These are phyloP conservation scores for Zanthoxylum bungeanum DNA, from an alignment of 345 rosid species.

Conservation along the genomic window DNA sequence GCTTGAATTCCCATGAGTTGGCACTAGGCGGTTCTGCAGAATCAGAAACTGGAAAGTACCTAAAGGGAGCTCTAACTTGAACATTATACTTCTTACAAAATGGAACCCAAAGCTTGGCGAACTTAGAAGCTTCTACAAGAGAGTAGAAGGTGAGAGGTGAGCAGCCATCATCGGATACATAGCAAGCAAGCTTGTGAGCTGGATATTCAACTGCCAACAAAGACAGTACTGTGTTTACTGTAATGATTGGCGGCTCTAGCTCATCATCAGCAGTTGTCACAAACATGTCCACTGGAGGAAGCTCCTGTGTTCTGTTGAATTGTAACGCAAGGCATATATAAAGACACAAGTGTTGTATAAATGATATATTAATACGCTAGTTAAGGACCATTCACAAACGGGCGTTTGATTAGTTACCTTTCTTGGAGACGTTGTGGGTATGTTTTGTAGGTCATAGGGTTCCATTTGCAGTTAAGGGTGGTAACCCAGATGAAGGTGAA, in stretches of 20 bases:
- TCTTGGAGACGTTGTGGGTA: constrained; percentile 42
- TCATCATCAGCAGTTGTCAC: constrained; percentile 49
- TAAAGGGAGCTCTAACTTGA: constrained; percentile 64
- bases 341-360: background rate
- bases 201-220: constrained; percentile 54
- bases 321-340: background rate
- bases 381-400: too few relatives aligned
- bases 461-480: constrained; percentile 49
- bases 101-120: constrained; percentile 71
- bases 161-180: constrained; percentile 54
- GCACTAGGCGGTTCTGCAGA: background rate
- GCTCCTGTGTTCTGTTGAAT: constrained; percentile 33
- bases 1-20: constrained; percentile 36
- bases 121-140: constrained; percentile 54
- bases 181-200: constrained; percentile 41
- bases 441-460: constrained; percentile 38
- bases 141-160: constrained; percentile 58
- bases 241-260: constrained; percentile 47
- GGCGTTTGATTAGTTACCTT: constrained; percentile 19
- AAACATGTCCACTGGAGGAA: constrained; percentile 60
- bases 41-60: constrained; percentile 51
- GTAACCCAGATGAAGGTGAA: constrained; percentile 56
- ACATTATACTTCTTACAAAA: constrained; percentile 59
- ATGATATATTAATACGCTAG: too few relatives aligned
- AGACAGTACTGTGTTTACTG: constrained; percentile 49